These are phyloP conservation scores for Garcia nutans DNA, from an alignment of 345 rosid species.

Conservation along the genomic window DNA sequence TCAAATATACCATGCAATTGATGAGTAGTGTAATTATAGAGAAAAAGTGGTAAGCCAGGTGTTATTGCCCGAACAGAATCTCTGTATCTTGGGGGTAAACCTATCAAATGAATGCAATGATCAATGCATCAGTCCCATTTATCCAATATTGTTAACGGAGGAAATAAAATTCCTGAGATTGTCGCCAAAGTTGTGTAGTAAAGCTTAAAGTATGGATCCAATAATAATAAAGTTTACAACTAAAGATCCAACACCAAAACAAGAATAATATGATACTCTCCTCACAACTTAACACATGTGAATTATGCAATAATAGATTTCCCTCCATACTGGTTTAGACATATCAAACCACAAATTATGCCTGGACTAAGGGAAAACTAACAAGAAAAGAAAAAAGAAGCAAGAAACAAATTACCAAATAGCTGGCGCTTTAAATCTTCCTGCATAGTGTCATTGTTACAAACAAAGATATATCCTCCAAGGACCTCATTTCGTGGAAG, in stretches of 20 bases:
- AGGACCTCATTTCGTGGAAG: slow-evolving; percentile 95
- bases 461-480: slow-evolving; percentile 97
- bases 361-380: neutral
- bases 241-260: neutral
- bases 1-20: slow-evolving; percentile 97
- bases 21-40: slow-evolving; percentile 94
- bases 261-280: neutral
- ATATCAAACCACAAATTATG: neutral
- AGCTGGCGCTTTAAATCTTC: slow-evolving; percentile 92
- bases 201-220: neutral
- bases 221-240: neutral
- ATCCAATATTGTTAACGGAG: neutral
- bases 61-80: slow-evolving; percentile 97
- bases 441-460: slow-evolving; percentile 99
- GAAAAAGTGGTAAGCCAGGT: slow-evolving; percentile 97
- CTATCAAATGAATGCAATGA: slow-evolving; percentile 39
- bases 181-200: neutral
- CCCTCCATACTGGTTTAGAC: neutral
- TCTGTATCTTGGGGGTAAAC: slow-evolving; percentile 96
- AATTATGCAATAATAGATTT: neutral
- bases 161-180: neutral
- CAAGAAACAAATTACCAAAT: slow-evolving; percentile 54
- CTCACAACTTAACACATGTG: no score
- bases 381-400: neutral
- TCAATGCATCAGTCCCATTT: slow-evolving; percentile 4